Conservation (phyloP, 2,329 filamentous ascomycete genomes). For the Pleurostoma richardsiae region DNA sequence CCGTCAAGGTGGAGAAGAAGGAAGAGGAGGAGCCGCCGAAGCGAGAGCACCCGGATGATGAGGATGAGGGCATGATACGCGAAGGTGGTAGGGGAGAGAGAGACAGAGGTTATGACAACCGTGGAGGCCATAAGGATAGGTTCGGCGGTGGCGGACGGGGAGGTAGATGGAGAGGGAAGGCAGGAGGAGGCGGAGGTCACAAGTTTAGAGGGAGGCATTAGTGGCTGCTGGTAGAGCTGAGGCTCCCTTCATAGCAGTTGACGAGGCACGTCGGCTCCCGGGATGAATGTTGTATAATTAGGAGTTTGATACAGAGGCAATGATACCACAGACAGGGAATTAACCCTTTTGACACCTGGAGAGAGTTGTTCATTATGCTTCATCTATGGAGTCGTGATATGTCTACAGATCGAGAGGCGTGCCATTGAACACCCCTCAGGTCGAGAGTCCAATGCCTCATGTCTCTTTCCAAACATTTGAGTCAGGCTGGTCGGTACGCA, state of each 20-base stretch:
- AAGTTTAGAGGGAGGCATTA: constrained; percentile 16
- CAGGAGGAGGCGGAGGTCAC: constrained; percentile 18
- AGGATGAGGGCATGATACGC: constrained; percentile 23
- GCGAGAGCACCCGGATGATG: constrained; percentile 21
- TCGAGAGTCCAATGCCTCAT: constrained; percentile 5
- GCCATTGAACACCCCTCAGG: background rate
- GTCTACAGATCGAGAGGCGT: background rate
- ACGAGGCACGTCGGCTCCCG: too few species aligned
- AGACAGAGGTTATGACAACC: constrained; percentile 15
- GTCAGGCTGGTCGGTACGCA: constrained; percentile 38
- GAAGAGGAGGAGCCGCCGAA: constrained; percentile 51
- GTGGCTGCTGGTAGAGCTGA: too few species aligned
- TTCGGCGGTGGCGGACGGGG: constrained; percentile 20
- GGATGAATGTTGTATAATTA: too few species aligned
- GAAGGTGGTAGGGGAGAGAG: constrained; percentile 26
- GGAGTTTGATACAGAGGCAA: too few species aligned
- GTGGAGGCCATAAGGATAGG: constrained; percentile 20
- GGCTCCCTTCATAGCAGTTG: too few species aligned
- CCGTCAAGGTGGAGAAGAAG: constrained; percentile 60
- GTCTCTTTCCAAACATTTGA: constrained; percentile 42
- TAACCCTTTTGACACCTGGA: background rate
- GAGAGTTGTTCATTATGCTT: constrained; percentile 1
- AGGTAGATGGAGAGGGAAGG: constrained; percentile 23
- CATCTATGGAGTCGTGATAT: background rate
- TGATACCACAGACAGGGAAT: too few species aligned